phyloP scores from a whole-genome alignment of 129 eudicot genomes.

The Glebionis coronaria region DNA sequence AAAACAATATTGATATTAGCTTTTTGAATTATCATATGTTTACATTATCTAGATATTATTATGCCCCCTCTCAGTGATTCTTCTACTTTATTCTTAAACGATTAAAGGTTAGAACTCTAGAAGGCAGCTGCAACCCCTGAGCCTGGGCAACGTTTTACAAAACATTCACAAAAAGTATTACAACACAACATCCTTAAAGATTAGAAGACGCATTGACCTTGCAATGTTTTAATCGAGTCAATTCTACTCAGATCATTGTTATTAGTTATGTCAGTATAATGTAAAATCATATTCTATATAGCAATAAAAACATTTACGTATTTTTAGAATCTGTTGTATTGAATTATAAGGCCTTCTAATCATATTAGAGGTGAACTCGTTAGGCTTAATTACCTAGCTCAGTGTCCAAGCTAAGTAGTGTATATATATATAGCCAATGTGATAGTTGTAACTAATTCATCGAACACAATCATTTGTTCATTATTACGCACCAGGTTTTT shows the following conservation, averaged over 20 bases:
- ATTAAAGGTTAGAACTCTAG: neutral
- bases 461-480: no score
- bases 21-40: neutral
- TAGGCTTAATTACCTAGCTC: no score
- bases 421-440: no score
- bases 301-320: neutral
- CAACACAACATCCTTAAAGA: neutral
- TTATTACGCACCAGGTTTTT: no score
- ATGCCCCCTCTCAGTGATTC: slow-evolving; percentile 1
- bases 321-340: no score
- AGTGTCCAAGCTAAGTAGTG: no score
- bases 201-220: neutral
- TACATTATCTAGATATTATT: slow-evolving; percentile 13
- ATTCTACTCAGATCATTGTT: neutral
- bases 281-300: neutral
- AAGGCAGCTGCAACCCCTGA: no score
- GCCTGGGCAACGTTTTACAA: no score
- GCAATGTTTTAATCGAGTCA: neutral
- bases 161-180: neutral
- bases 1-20: neutral
- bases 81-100: neutral
- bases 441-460: no score
- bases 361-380: no score
- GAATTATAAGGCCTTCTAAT: no score
- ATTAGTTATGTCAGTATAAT: neutral